Base-by-base conservation (phyloP, 1,284 basidiomycete species). In the Cutaneotrichosporon mucoides region DNA sequence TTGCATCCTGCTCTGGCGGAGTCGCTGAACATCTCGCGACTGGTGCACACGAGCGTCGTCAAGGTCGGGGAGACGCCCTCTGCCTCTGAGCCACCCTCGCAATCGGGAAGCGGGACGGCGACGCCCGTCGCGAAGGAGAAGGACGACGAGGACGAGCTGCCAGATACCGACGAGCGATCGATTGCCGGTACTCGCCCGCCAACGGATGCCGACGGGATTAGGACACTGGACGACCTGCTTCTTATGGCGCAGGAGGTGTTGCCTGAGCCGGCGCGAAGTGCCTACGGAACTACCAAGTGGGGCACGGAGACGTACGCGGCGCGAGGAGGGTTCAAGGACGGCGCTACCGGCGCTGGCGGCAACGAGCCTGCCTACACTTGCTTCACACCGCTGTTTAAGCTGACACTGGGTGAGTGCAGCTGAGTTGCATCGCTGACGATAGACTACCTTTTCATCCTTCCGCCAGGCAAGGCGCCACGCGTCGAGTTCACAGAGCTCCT, bases 361-460 rank as follows among this genome's bases (percentile, higher is more conserved):
- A 79, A 82, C 65, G 91, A 94, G 71, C 91, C 92, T 6, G 72
- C 66, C 10, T 79, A 76, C 63, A 76, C 76, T 0, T 76, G 73
- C 50, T 77, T 71, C 50, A 76, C 73, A n/a, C 71, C 75, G 34
- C 62, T 77, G 69, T 94, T 90, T 88, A 84, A 88, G 68, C 79
- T 87, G 5, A 87, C 88, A 3, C 73, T 93, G 68, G 91, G 91
- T 89, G 66, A 64, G 73, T 68, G 6, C 3, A 4, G 53, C n/a
- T 52, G 10, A 35, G 13, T 44, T 45, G 1, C 35, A 6, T 49
- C 50, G 61, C 67, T 69, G 52, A 57, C 35, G 38, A 12, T 61
- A 91, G 91, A 96, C 79, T 96, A 97, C 72, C 88, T 96, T 55
- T 91, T 95, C 70, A 65, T 82, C 40, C 63, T 81, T 3, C 80